These are phyloP conservation scores for Ceratopteris richardii DNA, from an alignment of 75 land plant species.

Conservation along the genomic window DNA sequence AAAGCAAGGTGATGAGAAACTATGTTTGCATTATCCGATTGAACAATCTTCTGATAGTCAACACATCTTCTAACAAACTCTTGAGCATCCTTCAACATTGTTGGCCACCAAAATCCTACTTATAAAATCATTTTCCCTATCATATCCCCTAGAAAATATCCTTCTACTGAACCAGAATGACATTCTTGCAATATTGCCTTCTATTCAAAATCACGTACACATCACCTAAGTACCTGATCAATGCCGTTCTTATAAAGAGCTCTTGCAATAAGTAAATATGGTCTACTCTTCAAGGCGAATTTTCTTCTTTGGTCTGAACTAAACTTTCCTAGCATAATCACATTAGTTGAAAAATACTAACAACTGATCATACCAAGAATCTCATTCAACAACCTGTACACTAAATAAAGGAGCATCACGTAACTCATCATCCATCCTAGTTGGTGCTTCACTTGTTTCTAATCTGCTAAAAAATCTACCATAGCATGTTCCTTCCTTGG, in stretches of 20 bases:
- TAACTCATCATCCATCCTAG: neutral
- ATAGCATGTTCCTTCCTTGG: constrained; percentile 1
- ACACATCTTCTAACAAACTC: neutral
- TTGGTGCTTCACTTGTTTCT: neutral
- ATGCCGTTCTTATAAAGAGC: neutral
- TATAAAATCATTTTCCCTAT: neutral
- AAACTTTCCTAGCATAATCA: too few species aligned
- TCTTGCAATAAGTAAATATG: neutral
- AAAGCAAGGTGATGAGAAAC: neutral
- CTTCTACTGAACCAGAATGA: constrained; percentile 1
- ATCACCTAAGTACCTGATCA: neutral
- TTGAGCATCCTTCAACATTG: constrained; percentile 7
- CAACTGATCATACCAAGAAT: too few species aligned
- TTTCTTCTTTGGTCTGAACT: too few species aligned
- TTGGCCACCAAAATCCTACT: constrained; percentile 11
- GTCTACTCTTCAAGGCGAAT: too few species aligned
- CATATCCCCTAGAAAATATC: constrained; percentile 1
- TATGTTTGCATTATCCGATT: too few species aligned
- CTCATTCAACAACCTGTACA: too few species aligned
- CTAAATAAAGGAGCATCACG: too few species aligned
- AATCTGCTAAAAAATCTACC: neutral
- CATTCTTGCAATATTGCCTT: neutral
- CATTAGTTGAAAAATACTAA: too few species aligned
- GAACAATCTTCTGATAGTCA: too few species aligned
- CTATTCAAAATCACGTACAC: neutral